Percentiles rank a stretch among this genome's conserved stretches.
Conservation (phyloP, 2,329 filamentous ascomycete species). For the Ophiocordyceps sinensis region DNA sequence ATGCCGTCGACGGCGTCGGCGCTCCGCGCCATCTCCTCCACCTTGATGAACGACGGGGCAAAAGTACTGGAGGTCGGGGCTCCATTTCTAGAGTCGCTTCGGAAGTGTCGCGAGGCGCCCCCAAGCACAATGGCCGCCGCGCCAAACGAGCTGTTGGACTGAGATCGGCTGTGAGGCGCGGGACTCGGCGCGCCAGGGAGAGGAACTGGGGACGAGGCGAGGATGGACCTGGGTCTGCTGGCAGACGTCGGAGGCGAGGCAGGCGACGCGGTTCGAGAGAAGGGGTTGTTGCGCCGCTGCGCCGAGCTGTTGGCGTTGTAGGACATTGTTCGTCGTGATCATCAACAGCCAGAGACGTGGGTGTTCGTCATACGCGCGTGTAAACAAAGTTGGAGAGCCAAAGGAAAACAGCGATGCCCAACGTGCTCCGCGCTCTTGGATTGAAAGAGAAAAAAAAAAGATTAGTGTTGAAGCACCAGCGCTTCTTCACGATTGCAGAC, state of each 20-base stretch:
- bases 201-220: slow-evolving; percentile 49
- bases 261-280: slow-evolving; percentile 53
- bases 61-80: slow-evolving; percentile 66
- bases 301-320: slow-evolving; percentile 27
- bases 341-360: slow-evolving; percentile 4
- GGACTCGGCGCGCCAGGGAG: slow-evolving; percentile 22
- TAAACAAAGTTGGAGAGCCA: slow-evolving; percentile 10
- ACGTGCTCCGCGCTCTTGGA: neutral
- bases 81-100: slow-evolving; percentile 49
- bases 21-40: slow-evolving; percentile 53
- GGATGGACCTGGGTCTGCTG: slow-evolving; percentile 59
- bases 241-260: slow-evolving; percentile 42
- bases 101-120: slow-evolving; percentile 23
- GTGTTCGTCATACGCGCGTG: slow-evolving; percentile 4
- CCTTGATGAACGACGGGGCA: slow-evolving; percentile 90
- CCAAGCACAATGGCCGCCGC: slow-evolving; percentile 24
- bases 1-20: slow-evolving; percentile 53
- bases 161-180: slow-evolving; percentile 50
- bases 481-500: slow-evolving; percentile 9
- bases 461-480: slow-evolving; percentile 6
- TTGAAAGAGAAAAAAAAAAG: slow-evolving; percentile 7
- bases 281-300: slow-evolving; percentile 68
- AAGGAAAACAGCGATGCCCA: neutral
- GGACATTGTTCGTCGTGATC: slow-evolving; percentile 16
- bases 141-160: slow-evolving; percentile 45